Evolutionary conservation across 305 asterid genomes (phyloP).

Genomic region (Coffea humblotiana): DNA sequence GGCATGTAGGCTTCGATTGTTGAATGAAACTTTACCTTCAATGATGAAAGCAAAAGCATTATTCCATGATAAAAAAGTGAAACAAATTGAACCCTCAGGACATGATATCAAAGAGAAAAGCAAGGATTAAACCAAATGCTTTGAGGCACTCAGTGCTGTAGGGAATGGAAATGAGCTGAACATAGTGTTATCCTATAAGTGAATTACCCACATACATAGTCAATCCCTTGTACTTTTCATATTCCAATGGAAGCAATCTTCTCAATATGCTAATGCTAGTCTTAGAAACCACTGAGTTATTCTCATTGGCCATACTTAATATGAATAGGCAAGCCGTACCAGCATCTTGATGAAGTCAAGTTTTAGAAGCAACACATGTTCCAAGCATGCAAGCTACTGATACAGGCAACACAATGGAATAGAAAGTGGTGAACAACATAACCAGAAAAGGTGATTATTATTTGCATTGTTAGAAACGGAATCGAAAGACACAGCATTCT

Average conservation of each 20-base stretch:
- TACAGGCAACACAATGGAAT: not conserved
- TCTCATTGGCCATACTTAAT: not conserved
- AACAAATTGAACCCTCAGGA: not conserved
- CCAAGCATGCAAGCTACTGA: not conserved
- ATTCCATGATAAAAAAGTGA: constrained; percentile 18
- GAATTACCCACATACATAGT: not conserved
- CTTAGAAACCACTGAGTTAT: not conserved
- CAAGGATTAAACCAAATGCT: not conserved
- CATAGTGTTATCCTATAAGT: not conserved
- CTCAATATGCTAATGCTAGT: not conserved
- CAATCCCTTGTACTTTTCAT: not conserved
- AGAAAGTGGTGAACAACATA: not conserved
- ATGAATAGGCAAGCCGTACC: not conserved
- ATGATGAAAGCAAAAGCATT: constrained; percentile 25
- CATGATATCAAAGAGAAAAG: not conserved
- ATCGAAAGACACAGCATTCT: not conserved
- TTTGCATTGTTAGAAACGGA: not conserved
- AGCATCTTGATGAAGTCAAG: not conserved
- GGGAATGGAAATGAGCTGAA: not conserved
- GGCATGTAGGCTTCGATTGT: constrained; percentile 62
- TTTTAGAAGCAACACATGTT: not conserved
- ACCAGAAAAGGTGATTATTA: not conserved
- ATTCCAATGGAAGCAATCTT: not conserved
- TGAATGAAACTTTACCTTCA: constrained; percentile 71
- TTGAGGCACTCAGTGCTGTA: not conserved